Base-by-base conservation (phyloP, 176 grass and related monocot genomes). In the Elymus sibiricus region DNA sequence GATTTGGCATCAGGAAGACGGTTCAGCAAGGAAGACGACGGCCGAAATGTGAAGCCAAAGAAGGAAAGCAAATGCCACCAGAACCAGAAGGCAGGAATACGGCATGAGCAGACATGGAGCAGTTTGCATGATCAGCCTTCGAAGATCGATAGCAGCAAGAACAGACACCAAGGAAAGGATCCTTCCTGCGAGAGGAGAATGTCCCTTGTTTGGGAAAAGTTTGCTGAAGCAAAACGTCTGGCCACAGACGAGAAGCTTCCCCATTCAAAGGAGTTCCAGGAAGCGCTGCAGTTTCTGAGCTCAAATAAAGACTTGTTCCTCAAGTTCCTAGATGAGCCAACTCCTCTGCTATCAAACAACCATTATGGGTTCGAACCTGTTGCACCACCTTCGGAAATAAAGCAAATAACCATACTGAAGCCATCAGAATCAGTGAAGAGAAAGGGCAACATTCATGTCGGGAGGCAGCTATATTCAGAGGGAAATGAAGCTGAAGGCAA, bases 231-330 rank as follows among this genome's bases (percentile, higher is more conserved):
- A 7, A 96, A 96, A 89, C 88, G 85, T 15, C 84, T 99, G 67
- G 97, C 94, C 0, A 91, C 90, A 1, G 92, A 94, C 28, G 97
- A 94, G 70, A 99, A 99, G 39, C 89, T 99, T 82, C 88, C 91
- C 80, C 92, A 94, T n/a, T 93, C 97, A 4, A 94, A 93, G 81
- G 94, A 99, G 61, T 94, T 99, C 83, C 97, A 94, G 71, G 94
- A 99, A 82, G 88, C 97, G 24, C 43, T 99, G 35, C 94, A 99
- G 83, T 91, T 96, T 90, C 40, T 99, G 67, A 99, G 94, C 87
- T 96, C 94, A 46, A 99, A 99, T 77, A 96, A 84, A 86, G 97
- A 99, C 46, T 55, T 99, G 34, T 99, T 99, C 70, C 78, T 99
- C 38, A 94, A 96, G 87, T 96, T 99, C 79, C 88, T 99, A 0